Conservation (phyloP, 2,329 filamentous ascomycete genomes). For the Trichoderma sp. region DNA sequence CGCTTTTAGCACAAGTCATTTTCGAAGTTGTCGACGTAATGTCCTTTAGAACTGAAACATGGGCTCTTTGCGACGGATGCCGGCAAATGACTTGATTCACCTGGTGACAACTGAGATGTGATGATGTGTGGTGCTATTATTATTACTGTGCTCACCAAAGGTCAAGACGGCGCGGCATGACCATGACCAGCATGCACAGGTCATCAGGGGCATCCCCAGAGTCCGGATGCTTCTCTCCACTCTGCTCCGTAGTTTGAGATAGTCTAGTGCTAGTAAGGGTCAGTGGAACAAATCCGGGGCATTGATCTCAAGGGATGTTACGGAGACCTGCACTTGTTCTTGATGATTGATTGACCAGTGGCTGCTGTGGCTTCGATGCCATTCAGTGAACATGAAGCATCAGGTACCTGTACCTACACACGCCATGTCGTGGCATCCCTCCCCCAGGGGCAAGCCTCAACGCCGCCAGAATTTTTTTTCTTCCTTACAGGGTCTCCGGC, state of each 20-base stretch:
- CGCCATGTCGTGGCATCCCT: not conserved
- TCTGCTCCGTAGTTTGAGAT: not conserved
- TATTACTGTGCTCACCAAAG: not conserved
- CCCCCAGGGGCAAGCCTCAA: not conserved
- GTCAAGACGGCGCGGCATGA: not conserved
- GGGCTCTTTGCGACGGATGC: not conserved
- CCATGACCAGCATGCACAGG: not conserved
- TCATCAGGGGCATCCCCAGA: conserved; percentile 12
- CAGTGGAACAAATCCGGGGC: conserved; percentile 2
- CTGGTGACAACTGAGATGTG: not conserved
- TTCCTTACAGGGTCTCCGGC: not conserved
- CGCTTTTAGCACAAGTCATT: not conserved
- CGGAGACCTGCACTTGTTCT: not conserved
- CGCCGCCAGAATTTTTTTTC: not conserved
- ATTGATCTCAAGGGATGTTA: not conserved
- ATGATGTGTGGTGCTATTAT: not conserved
- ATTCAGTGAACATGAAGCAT: not conserved
- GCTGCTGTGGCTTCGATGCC: not conserved
- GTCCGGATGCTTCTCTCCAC: conserved; percentile 5
- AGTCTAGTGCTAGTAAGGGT: not conserved
- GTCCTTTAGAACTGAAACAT: not conserved
- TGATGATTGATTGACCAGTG: not conserved
- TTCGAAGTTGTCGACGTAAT: not conserved
- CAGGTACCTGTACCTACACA: not conserved
- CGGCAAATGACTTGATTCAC: not conserved